Evolutionary conservation across 208 protist genomes (phyloP), one percentile per base, ranked within the genome.

Genomic region (Porcisia deanei): DNA sequence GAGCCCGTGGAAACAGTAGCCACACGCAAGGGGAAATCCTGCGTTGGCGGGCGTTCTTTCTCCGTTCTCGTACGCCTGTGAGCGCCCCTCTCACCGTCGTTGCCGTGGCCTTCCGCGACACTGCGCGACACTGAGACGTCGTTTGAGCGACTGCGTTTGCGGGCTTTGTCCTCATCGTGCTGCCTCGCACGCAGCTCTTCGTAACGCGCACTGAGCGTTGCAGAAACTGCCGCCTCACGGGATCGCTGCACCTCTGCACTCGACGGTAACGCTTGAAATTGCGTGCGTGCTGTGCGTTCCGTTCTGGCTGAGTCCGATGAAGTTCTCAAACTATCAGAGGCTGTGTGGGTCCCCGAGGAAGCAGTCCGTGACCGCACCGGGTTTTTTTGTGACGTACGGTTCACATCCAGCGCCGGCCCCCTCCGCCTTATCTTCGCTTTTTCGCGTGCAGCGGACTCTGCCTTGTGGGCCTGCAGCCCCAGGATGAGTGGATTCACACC

Each of bases 401-500:
- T 30, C 16, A 25, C 43, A 25, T 34, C 41, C 20, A 49, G 6
- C 63, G 8, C 39, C 22, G 25, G 14, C 9, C 20, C 53, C 55
- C 58, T 59, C 39, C 73, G 61, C 43, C 45, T 76, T 45, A 18
- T 22, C 54, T 76, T 81, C 34, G 77, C 77, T 20, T 39, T 65
- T 47, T 83, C 65, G 5, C 73, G 72, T 37, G 73, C 79, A 0
- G 73, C 60, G 12, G 49, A 47, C 69, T 77, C 79, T 37, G 60
- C 30, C 34, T n/a, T 37, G 73, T 83, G 67, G 14, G 52, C 3
- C 37, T 83, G 41, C 12, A 52, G 3, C 10, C 60, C 58, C 16
- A 83, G 22, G 52, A 83, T 67, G 45, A 78, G 61, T 1, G 79
- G 79, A 58, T 83, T 74, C n/a, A 75, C 68, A 2, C 79, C 79